A percentile compares a stretch with the other conserved stretches of the same genome.
Evolutionary conservation across 495 filamentous ascomycete genomes (phyloP).

Genomic region (Tuber melanosporum): DNA sequence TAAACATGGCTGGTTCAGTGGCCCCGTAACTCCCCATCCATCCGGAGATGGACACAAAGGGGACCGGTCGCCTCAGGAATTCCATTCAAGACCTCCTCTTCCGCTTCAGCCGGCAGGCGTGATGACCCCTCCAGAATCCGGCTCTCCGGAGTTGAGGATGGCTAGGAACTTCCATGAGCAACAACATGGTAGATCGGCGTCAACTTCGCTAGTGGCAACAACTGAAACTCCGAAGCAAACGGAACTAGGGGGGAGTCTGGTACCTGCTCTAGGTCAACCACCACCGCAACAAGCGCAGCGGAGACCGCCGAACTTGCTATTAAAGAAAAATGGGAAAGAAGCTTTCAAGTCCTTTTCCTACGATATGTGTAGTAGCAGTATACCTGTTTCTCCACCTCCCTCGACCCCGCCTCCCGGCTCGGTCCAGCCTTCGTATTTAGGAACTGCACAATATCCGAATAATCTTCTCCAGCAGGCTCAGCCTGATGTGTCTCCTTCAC

Average conservation of each 20-base stretch:
- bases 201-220: conserved; percentile 14
- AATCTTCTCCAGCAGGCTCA: conserved; percentile 19
- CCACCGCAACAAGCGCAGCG: conserved; percentile 17
- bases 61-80: conserved; percentile 25
- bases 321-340: conserved; percentile 23
- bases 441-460: conserved; percentile 30
- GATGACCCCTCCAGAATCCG: conserved; percentile 25
- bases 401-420: conserved; percentile 21
- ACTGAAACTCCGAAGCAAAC: background rate
- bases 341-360: conserved; percentile 35
- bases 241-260: background rate
- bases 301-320: conserved; percentile 16
- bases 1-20: conserved; percentile 28
- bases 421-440: conserved; percentile 23
- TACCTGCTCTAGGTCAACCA: conserved; percentile 13
- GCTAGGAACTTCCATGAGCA: conserved; percentile 14
- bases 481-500: conserved; percentile 4
- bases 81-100: conserved; percentile 18
- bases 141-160: conserved; percentile 25
- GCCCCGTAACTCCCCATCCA: conserved; percentile 17
- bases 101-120: conserved; percentile 12
- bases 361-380: conserved; percentile 25
- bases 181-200: conserved; percentile 8
- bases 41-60: conserved; percentile 14
- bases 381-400: conserved; percentile 29